A percentile compares a stretch with the other conserved stretches of the same genome.
phyloP scores from a whole-genome alignment of 202 grass and related monocot genomes.

The Cymbopogon flexuosus region DNA sequence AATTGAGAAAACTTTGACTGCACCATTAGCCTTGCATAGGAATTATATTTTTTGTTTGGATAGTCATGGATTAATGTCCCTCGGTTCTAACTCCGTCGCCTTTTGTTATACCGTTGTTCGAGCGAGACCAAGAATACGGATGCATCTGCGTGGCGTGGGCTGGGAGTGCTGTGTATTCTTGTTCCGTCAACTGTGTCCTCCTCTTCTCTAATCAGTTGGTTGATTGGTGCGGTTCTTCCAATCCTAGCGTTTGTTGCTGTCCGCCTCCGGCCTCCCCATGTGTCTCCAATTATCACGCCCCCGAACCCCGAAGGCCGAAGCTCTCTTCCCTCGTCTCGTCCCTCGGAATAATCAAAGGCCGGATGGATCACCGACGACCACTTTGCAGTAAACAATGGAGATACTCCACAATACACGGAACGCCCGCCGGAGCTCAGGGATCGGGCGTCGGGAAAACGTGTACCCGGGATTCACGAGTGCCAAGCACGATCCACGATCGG shows the following conservation, averaged over 20 bases:
- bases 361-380: background rate
- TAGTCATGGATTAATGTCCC: background rate
- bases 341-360: background rate
- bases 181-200: no score
- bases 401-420: background rate
- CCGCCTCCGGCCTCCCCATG: background rate
- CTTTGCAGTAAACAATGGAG: background rate
- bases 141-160: no score
- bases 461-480: background rate
- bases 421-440: background rate
- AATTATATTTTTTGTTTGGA: background rate
- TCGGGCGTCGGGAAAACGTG: background rate
- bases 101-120: background rate
- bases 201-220: no score
- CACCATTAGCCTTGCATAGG: background rate
- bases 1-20: background rate
- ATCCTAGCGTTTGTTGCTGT: background rate
- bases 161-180: no score
- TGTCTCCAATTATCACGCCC: slow-evolving; percentile 1
- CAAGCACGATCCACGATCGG: background rate
- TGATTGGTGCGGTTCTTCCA: background rate
- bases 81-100: background rate
- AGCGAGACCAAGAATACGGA: background rate
- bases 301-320: background rate
- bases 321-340: no score